phyloP scores from a whole-genome alignment of 1,139 yeast genomes.

The Debaryomycetaceae sp. region DNA sequence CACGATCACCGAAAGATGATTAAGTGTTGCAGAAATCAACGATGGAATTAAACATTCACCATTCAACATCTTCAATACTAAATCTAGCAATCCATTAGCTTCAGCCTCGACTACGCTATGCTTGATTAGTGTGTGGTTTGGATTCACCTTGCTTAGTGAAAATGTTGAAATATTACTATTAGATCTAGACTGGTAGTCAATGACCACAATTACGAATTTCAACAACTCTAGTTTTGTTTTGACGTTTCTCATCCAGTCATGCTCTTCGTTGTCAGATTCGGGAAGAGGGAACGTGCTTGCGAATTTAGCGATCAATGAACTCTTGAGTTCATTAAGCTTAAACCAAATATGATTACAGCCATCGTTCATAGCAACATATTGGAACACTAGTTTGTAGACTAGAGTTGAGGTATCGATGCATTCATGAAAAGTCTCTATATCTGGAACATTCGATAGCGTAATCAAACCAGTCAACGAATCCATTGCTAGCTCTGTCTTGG shows the following conservation, averaged over 20 bases:
- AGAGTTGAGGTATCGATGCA: constrained; percentile 34
- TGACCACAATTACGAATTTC: constrained; percentile 68
- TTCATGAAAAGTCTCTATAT: constrained; percentile 27
- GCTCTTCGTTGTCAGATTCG: constrained; percentile 46
- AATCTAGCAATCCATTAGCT: constrained; percentile 65
- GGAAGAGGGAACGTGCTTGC: constrained; percentile 40
- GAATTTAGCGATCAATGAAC: constrained; percentile 33
- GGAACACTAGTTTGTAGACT: constrained; percentile 37
- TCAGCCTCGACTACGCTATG: constrained; percentile 61
- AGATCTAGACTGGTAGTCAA: constrained; percentile 65
- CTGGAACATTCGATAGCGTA: constrained; percentile 24
- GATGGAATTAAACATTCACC: constrained; percentile 57
- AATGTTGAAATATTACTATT: constrained; percentile 37
- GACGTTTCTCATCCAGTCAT: constrained; percentile 47
- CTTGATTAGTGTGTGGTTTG: constrained; percentile 66
- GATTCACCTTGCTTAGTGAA: constrained; percentile 57
- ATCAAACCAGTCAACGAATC: constrained; percentile 36
- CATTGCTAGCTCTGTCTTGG: constrained; percentile 42
- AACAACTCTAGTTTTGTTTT: constrained; percentile 63
- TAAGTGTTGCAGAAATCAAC: constrained; percentile 52
- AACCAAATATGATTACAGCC: constrained; percentile 43
- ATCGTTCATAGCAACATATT: constrained; percentile 42
- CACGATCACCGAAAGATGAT: constrained; percentile 49
- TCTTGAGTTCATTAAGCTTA: constrained; percentile 41
- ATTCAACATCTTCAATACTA: constrained; percentile 52